Evolutionary conservation across 2,329 filamentous ascomycete species (phyloP).

Genomic region (Dothideomycetidae sp.): DNA sequence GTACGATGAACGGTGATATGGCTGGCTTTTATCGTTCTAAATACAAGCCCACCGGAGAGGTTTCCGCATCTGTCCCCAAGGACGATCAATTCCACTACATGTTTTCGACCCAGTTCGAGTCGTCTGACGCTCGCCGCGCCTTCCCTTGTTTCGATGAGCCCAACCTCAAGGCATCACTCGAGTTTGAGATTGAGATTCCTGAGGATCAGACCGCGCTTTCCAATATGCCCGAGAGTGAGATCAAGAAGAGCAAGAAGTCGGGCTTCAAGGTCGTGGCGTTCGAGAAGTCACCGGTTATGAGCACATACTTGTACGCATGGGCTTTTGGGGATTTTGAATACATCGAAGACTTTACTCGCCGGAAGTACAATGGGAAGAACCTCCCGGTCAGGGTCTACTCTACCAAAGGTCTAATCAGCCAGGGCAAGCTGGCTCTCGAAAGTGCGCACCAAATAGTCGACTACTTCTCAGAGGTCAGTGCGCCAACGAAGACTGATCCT

Average conservation of each 20-base stretch:
- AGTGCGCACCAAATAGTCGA: conserved; percentile 90
- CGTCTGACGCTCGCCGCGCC: conserved; percentile 79
- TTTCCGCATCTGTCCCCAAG: conserved; percentile 63
- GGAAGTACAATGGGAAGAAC: conserved; percentile 79
- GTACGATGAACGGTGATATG: conserved; percentile 84
- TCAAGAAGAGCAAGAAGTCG: conserved; percentile 51
- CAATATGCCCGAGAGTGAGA: conserved; percentile 84
- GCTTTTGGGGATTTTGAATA: conserved; percentile 95
- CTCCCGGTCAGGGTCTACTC: conserved; percentile 94
- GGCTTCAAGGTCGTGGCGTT: conserved; percentile 57
- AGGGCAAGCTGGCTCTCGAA: conserved; percentile 77
- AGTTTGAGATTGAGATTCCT: conserved; percentile 83
- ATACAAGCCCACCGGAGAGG: conserved; percentile 66
- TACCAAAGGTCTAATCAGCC: conserved; percentile 82
- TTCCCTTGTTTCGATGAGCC: conserved; percentile 98
- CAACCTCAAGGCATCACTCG: conserved; percentile 90
- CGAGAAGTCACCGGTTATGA: conserved; percentile 77
- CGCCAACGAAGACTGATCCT: background rate
- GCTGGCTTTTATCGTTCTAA: conserved; percentile 86
- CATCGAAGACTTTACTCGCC: conserved; percentile 77
- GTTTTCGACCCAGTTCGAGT: conserved; percentile 95
- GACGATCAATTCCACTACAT: conserved; percentile 50
- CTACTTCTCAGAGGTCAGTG: conserved; percentile 69
- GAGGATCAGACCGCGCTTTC: conserved; percentile 77
- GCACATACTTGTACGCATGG: conserved; percentile 80